These are phyloP conservation scores for Lyophyllum shimeji DNA, from an alignment of 768 basidiomycete genomes.

Conservation along the genomic window DNA sequence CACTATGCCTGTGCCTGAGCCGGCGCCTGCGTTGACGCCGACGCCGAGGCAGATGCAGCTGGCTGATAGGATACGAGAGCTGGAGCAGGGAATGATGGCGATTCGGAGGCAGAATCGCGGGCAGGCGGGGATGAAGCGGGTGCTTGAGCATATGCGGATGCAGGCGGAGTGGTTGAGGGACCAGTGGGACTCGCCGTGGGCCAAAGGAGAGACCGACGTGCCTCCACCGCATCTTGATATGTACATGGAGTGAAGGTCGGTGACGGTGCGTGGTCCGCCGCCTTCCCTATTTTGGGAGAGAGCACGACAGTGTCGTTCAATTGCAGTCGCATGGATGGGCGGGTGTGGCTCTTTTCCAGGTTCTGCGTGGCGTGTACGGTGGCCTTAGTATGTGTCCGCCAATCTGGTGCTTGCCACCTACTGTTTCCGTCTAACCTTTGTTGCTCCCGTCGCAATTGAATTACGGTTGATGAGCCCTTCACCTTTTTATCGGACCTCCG, in stretches of 20 bases:
- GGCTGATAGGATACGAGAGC: constrained; percentile 2
- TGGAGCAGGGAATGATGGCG: constrained; percentile 13
- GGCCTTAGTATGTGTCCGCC: not conserved
- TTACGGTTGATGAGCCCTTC: not conserved
- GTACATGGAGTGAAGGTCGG: not conserved
- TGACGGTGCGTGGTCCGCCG: not conserved
- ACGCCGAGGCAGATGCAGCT: constrained; percentile 13
- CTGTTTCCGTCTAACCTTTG: not conserved
- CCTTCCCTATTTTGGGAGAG: not conserved
- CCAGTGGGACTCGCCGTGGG: constrained; percentile 12
- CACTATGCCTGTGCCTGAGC: not conserved
- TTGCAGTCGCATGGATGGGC: not conserved
- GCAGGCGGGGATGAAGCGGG: not conserved
- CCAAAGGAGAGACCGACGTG: constrained; percentile 9
- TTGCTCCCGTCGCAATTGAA: not conserved
- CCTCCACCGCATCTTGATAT: constrained; percentile 4
- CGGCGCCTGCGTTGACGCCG: not conserved
- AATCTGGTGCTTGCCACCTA: not conserved
- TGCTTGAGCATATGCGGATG: constrained; percentile 10
- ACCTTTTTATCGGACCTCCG: not conserved
- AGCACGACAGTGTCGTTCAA: no score
- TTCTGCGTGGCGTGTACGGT: not conserved
- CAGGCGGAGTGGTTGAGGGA: constrained; percentile 15
- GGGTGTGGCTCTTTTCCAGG: not conserved
- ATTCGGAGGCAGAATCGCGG: constrained; percentile 8